Conservation (phyloP, 495 filamentous ascomycete genomes). For the Xylaria curta region DNA sequence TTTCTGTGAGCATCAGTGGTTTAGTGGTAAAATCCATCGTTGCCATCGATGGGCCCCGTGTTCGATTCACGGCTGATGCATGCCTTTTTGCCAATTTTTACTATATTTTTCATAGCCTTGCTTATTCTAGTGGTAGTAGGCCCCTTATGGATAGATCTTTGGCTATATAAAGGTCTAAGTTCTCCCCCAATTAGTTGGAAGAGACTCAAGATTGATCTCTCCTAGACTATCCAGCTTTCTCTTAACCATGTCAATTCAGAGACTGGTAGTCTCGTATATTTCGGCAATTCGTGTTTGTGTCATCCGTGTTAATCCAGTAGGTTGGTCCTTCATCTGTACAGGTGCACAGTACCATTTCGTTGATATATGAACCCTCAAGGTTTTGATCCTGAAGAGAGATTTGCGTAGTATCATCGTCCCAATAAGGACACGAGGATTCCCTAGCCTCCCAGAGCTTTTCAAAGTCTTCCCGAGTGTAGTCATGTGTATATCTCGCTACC, state of each 20-base stretch:
- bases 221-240: neutral
- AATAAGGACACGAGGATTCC: too few relatives aligned
- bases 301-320: neutral
- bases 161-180: too few relatives aligned
- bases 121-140: too few relatives aligned
- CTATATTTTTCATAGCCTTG: too few relatives aligned
- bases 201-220: too few relatives aligned
- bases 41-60: constrained; percentile 60
- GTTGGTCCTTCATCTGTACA: neutral
- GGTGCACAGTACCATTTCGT: too few relatives aligned
- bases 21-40: constrained; percentile 63
- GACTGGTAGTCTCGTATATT: neutral
- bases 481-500: neutral
- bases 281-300: neutral
- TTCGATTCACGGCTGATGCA: constrained; percentile 59
- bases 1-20: constrained; percentile 56
- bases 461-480: neutral
- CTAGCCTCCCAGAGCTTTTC: neutral
- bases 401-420: too few relatives aligned
- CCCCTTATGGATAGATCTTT: too few relatives aligned
- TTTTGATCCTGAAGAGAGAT: neutral
- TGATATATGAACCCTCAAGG: neutral
- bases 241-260: neutral
- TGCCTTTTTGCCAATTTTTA: neutral
- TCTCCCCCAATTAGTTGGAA: too few relatives aligned